Conservation (phyloP, 2,329 filamentous ascomycete species). For the Biscogniauxia mediterranea region DNA sequence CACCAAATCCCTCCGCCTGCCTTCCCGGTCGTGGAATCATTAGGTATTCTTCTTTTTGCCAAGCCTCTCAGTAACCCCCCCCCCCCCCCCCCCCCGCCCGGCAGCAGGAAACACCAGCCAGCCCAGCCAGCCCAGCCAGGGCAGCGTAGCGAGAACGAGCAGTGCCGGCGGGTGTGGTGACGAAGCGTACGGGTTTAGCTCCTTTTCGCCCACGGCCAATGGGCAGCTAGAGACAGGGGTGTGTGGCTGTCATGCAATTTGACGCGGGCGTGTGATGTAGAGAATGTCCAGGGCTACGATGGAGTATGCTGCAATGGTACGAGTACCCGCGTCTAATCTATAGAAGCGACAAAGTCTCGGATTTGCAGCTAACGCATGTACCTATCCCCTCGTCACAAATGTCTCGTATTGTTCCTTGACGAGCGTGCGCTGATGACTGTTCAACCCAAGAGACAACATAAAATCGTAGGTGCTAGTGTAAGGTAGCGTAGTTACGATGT, state of each 20-base stretch:
- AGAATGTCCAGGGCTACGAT: constrained; percentile 20
- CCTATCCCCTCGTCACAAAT: constrained; percentile 30
- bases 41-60: constrained; percentile 13
- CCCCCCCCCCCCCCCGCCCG: constrained; percentile 4
- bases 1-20: constrained; percentile 9
- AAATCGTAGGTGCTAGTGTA: constrained; percentile 9
- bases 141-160: constrained; percentile 5
- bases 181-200: constrained; percentile 27
- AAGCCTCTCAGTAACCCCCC: constrained; percentile 14
- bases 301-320: constrained; percentile 15
- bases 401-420: constrained; percentile 24
- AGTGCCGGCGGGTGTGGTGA: constrained; percentile 27
- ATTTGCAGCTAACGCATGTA: constrained; percentile 29
- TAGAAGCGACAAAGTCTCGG: constrained; percentile 28
- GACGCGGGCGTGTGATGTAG: constrained; percentile 34
- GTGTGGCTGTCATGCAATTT: constrained; percentile 34
- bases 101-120: constrained; percentile 21
- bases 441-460: constrained; percentile 14
- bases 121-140: constrained; percentile 6
- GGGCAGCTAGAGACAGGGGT: constrained; percentile 26
- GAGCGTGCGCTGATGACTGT: constrained; percentile 13
- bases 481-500: neutral
- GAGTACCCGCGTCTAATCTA: constrained; percentile 30
- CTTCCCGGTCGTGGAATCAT: constrained; percentile 14
- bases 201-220: constrained; percentile 31